Evolutionary conservation across 2,329 filamentous ascomycete species (phyloP), one percentile per base, ranked within the genome.

Genomic region (Aspergillus quadricinctus): DNA sequence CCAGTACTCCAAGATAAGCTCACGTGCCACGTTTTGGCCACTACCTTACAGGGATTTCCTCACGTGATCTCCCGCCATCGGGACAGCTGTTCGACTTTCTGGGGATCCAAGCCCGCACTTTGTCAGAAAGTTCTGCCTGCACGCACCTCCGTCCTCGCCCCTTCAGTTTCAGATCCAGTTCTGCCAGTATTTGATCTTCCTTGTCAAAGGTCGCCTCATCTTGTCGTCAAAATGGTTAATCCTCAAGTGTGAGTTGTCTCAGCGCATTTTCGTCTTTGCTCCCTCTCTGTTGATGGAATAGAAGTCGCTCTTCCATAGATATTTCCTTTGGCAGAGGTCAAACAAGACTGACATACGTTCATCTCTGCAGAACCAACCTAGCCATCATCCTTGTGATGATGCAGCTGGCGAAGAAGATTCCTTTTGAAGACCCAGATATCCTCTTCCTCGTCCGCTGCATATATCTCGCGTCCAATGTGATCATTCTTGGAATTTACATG

Each of bases 341-440:
- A 49, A 23, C 29, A 46, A 54, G 8, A 31, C 58, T 66, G 57
- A 70, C 43, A 25, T 25, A 5, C 14, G 27, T 53, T 23, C 45
- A 58, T 60, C 60, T 35, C 54, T 61, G 65, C 76, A 96, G 92
- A 70, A 90, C 89, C 76, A 96, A 96, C 83, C 83, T 96, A 75
- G 82, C 90, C 80, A 92, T 96, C 87, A 92, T 96, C 80, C 85
- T 96, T 67, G 89, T 90, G 73, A 95, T 97, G 88, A 97, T 97
- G 91, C 93, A 97, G 83, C 89, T 96, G 60, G 89, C 92, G 68
- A 97, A 97, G 85, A 90, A 88, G 78, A 87, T 99, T 60, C 91
- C 92, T 50, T 96, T 97, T 70, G 93, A 97, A 29, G 88, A 97
- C 72, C 91, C 85, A n/a, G 80, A 83, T 60, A 84, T 88, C 49